Percentiles rank a stretch among this genome's conserved stretches.
phyloP scores from a whole-genome alignment of 2,329 filamentous ascomycete species.

The Zymoseptoria crescenta region DNA sequence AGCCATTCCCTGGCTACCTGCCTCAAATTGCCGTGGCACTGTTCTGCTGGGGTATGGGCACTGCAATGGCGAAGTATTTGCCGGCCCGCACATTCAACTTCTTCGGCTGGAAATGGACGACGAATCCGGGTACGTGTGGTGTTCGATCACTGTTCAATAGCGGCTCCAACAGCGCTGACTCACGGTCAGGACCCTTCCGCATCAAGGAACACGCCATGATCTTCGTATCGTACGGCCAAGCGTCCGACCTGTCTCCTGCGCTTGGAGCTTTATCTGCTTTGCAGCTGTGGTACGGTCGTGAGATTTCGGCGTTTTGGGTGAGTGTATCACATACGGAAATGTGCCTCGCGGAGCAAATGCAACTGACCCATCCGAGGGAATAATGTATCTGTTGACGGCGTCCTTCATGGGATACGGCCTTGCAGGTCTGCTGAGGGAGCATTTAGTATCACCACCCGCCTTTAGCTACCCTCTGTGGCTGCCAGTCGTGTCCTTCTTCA shows the following conservation, averaged over 20 bases:
- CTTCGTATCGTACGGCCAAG: conserved; percentile 29
- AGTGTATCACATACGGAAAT: background rate
- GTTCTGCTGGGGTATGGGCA: conserved; percentile 12
- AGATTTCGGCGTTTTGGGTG: conserved; percentile 3
- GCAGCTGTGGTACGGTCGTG: conserved; percentile 11
- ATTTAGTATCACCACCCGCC: conserved; percentile 71
- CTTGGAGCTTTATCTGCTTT: conserved; percentile 11
- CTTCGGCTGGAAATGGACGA: conserved; percentile 26
- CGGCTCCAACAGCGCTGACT: background rate
- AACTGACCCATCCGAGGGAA: conserved; percentile 4
- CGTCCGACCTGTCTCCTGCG: conserved; percentile 8
- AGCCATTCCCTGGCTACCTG: conserved; percentile 8
- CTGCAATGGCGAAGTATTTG: conserved; percentile 9
- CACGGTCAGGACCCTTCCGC: conserved; percentile 25
- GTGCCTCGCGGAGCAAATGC: background rate
- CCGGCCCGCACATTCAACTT: conserved; percentile 20
- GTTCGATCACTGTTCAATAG: background rate
- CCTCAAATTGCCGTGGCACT: conserved; percentile 7
- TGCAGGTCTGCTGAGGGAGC: conserved; percentile 69
- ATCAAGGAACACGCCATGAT: conserved; percentile 30
- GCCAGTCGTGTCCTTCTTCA: conserved; percentile 10
- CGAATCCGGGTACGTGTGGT: conserved; percentile 21
- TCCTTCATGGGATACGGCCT: conserved; percentile 64
- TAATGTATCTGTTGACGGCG: conserved; percentile 10
- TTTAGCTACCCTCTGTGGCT: conserved; percentile 68